Base-by-base conservation (phyloP, 805 yeast species). In the Metschnikowia corniflorae region DNA sequence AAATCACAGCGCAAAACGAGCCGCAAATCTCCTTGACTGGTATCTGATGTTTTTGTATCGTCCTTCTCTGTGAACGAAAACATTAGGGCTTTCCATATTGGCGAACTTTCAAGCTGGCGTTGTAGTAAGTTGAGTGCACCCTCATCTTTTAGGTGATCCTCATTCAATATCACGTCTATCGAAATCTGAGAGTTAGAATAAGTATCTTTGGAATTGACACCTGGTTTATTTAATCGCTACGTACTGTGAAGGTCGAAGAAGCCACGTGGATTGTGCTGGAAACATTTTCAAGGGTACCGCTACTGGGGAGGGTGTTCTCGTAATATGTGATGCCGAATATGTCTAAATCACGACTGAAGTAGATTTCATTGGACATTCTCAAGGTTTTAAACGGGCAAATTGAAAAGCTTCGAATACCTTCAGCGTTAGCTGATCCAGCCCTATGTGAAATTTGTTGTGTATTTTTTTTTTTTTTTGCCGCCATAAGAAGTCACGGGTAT, bases 1-100 rank as follows among this genome's bases (percentile, higher is more conserved):
- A 46, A 29, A 20, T 33, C 35, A 37, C 52, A 48, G 10, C 37
- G 37, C 19, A 42, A 33, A 4, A 29, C 12, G 16, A 45, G 41
- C 27, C 14, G 26, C 28, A 42, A 37, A n/a, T 22, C 26, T n/a
- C 29, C 29, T 17, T 7, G 8, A 6, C 2, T 7, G 2, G 6
- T 9, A 8, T 10, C 21, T 7, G n/a, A 10, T n/a, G 7, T 6
- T 10, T 12, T 12, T 13, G 3, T 7, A 8, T 3, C 15, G 8
- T 9, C 24, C 10, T 25, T 25, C 4, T 18, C 19, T 7, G 21
- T 16, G 3, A 26, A 16, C 2, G 46, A 27, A 22, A 35, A 39
- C 37, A 35, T 32, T 16, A 42, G 41, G 9, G 18, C 13, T 8
- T 26, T 21, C 46, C 46, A 42, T 7, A 42, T 21, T 8, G 37